Conservation (phyloP, 1,139 yeast genomes). For the Suhomyces terraborum region DNA sequence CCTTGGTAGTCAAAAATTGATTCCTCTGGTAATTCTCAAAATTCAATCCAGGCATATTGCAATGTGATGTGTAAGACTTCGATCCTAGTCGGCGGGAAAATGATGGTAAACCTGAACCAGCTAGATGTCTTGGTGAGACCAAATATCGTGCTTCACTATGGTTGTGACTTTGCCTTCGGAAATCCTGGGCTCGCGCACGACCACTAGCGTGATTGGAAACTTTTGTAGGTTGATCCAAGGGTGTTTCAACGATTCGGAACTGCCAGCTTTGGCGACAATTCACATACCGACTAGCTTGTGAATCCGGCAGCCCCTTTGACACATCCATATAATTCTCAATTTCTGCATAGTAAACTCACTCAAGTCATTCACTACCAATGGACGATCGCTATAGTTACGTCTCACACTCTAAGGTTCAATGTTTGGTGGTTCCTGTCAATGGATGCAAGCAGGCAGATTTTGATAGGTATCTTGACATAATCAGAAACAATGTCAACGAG, state of each 20-base stretch:
- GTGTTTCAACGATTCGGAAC: not conserved
- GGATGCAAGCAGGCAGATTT: slow-evolving; percentile 53
- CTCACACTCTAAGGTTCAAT: slow-evolving; percentile 65
- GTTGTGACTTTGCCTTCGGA: slow-evolving; percentile 20
- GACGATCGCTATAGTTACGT: slow-evolving; percentile 26
- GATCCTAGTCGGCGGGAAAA: not conserved
- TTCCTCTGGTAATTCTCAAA: slow-evolving; percentile 94
- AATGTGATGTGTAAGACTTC: not conserved
- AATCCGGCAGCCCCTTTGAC: too few species aligned
- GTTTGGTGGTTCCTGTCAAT: slow-evolving; percentile 72
- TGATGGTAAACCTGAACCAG: slow-evolving; percentile 1
- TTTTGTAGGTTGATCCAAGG: not conserved
- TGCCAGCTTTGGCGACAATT: not conserved
- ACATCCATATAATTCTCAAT: not conserved
- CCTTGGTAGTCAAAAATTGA: slow-evolving; percentile 65
- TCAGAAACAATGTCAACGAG: slow-evolving; percentile 55
- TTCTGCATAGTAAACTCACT: not conserved
- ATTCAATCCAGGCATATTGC: slow-evolving; percentile 79
- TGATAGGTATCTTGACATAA: slow-evolving; percentile 41
- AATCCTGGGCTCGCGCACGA: slow-evolving; percentile 13
- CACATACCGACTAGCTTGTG: not conserved
- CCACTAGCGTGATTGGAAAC: slow-evolving; percentile 4
- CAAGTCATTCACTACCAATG: slow-evolving; percentile 7
- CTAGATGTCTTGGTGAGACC: slow-evolving; percentile 1
- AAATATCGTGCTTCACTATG: not conserved